Conservation (phyloP, 495 filamentous ascomycete species). For the Hypoxylon rickii region DNA sequence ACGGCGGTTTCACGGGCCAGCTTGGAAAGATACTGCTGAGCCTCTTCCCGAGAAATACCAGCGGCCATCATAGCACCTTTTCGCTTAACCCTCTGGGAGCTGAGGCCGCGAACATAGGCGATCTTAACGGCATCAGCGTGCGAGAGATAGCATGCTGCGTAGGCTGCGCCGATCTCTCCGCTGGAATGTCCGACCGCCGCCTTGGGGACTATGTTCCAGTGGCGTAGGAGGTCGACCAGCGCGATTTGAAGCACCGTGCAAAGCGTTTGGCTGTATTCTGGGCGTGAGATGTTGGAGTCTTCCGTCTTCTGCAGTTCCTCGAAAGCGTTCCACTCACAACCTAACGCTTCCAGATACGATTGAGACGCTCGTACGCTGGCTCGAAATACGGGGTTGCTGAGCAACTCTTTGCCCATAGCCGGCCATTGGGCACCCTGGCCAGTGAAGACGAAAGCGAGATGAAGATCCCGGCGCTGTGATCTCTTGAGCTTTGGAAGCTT, state of each 20-base stretch:
- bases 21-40: conserved; percentile 37
- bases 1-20: conserved; percentile 16
- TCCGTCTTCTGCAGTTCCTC: conserved; percentile 13
- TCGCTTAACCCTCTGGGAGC: too few species aligned
- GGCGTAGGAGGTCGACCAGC: conserved; percentile 52
- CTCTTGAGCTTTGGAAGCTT: background rate
- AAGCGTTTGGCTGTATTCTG: conserved; percentile 43
- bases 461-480: background rate
- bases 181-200: conserved; percentile 62
- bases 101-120: too few species aligned
- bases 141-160: too few species aligned
- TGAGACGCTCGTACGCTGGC: conserved; percentile 22
- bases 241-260: conserved; percentile 53
- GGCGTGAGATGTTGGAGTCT: conserved; percentile 34
- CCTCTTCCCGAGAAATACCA: conserved; percentile 43
- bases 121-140: too few species aligned
- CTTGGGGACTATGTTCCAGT: conserved; percentile 49
- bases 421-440: conserved; percentile 52
- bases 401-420: conserved; percentile 53
- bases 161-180: conserved; percentile 64
- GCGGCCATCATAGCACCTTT: conserved; percentile 55
- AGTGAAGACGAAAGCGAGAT: conserved; percentile 39
- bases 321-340: conserved; percentile 33
- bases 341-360: conserved; percentile 9
- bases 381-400: conserved; percentile 23